A percentile compares a stretch with the other conserved stretches of the same genome.
phyloP scores from a whole-genome alignment of 2,329 filamentous ascomycete genomes.

The Parastagonospora avenae region DNA sequence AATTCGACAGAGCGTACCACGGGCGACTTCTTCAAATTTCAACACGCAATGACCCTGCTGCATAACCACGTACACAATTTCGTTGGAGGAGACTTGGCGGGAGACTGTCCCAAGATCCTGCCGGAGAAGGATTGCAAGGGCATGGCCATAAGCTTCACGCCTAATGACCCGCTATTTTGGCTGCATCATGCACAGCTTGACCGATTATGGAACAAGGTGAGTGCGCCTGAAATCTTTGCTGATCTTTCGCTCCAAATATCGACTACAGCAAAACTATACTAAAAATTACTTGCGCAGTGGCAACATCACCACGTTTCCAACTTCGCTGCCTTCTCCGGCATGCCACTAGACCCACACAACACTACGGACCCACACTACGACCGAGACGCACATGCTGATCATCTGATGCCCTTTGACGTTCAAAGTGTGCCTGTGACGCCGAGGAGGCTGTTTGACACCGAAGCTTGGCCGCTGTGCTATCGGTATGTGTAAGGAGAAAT shows the following conservation, averaged over 20 bases:
- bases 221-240: not conserved
- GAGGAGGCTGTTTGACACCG: not conserved
- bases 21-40: conserved; percentile 4
- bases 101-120: conserved; percentile 2
- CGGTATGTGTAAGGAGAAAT: no score
- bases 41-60: conserved; percentile 3
- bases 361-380: conserved; percentile 1
- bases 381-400: conserved; percentile 1
- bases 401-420: conserved; percentile 3
- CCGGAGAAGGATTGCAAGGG: conserved; percentile 1
- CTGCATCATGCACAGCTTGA: conserved; percentile 7
- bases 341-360: conserved; percentile 1
- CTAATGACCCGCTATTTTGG: conserved; percentile 6
- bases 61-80: conserved; percentile 6
- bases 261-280: not conserved
- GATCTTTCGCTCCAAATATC: not conserved
- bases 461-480: conserved; percentile 5
- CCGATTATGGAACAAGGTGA: conserved; percentile 3
- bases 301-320: conserved; percentile 4
- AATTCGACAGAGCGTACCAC: conserved; percentile 2
- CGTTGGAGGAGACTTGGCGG: conserved; percentile 2
- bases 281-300: conserved; percentile 2
- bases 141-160: conserved; percentile 3
- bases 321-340: conserved; percentile 5
- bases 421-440: conserved; percentile 4